Percentiles rank a stretch among this genome's conserved stretches.
phyloP scores from a whole-genome alignment of 306 rosid genomes.

The Inga oerstediana region DNA sequence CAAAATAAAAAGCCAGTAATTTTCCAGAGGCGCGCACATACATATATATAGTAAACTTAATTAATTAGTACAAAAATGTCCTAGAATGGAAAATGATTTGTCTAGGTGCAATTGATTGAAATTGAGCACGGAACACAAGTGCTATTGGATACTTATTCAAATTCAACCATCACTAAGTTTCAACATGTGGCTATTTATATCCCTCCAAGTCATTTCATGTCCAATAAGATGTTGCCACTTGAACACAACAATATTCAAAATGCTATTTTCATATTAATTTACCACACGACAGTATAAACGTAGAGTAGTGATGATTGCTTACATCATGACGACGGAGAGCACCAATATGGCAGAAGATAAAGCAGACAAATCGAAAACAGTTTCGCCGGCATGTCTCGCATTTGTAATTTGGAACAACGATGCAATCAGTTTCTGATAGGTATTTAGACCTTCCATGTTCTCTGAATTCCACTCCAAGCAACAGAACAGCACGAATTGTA shows the following conservation, averaged over 20 bases:
- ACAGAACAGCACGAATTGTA: slow-evolving; percentile 57
- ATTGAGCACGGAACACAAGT: background rate
- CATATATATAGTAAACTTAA: background rate
- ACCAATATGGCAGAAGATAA: slow-evolving; percentile 71
- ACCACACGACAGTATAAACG: background rate
- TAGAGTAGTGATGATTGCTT: background rate
- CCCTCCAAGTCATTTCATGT: background rate
- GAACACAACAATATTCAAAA: background rate
- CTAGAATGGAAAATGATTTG: background rate
- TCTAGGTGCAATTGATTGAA: background rate
- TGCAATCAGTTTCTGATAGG: slow-evolving; percentile 52
- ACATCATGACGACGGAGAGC: slow-evolving; percentile 42
- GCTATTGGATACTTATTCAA: background rate
- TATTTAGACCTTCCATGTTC: slow-evolving; percentile 58
- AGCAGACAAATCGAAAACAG: slow-evolving; percentile 60
- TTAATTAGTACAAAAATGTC: background rate
- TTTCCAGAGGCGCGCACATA: background rate
- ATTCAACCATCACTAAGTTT: background rate
- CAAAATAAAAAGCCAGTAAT: background rate
- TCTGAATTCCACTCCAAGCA: slow-evolving; percentile 64
- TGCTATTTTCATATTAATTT: background rate
- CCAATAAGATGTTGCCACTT: background rate
- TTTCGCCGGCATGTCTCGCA: slow-evolving; percentile 69
- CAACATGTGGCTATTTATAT: background rate
- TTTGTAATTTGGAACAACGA: slow-evolving; percentile 56